A percentile compares a stretch with the other conserved stretches of the same genome.
Evolutionary conservation across 345 rosid genomes (phyloP).

Genomic region (Gossypium ekmanianum): DNA sequence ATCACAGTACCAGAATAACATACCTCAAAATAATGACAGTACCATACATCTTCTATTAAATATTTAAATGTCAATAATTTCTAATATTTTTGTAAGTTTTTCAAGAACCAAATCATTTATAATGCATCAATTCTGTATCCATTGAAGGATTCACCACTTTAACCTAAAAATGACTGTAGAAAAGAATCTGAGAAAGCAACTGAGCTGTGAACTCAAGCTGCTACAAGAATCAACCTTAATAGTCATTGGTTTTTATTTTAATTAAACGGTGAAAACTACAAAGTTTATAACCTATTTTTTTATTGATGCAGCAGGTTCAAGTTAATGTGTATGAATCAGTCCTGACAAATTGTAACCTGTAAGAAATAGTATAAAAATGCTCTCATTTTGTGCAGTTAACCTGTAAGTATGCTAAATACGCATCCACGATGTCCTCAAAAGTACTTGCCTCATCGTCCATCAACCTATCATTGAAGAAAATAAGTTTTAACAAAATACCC

Average conservation of each 20-base stretch:
- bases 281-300: background rate
- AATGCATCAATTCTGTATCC: background rate
- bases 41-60: background rate
- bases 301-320: background rate
- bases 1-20: constrained; percentile 1
- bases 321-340: background rate
- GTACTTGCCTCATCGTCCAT: constrained; percentile 56
- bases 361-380: constrained; percentile 9
- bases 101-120: background rate
- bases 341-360: background rate
- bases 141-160: background rate
- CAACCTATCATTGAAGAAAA: constrained; percentile 44
- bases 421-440: constrained; percentile 85
- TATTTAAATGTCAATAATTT: background rate
- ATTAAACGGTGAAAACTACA: background rate
- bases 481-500: constrained; percentile 1
- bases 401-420: constrained; percentile 88
- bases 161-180: background rate
- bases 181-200: background rate
- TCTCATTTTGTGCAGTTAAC: constrained; percentile 26
- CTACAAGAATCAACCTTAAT: background rate
- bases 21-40: background rate
- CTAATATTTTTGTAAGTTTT: background rate
- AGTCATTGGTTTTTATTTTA: background rate
- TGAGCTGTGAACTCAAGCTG: constrained; percentile 1